phyloP scores from a whole-genome alignment of 768 basidiomycete species.

The Phaeolepiota aurea region DNA sequence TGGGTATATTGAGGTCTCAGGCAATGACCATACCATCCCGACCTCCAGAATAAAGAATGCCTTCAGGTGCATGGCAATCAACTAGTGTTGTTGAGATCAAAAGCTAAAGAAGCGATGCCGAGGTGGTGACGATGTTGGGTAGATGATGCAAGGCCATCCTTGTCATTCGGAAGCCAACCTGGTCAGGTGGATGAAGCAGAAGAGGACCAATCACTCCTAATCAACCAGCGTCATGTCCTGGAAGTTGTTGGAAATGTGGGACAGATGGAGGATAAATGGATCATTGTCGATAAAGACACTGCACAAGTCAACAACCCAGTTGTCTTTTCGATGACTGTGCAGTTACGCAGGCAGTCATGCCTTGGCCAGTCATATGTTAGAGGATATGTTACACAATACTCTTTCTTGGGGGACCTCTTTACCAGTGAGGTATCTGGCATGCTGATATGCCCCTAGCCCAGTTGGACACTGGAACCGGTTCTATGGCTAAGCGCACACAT shows the following conservation, averaged over 20 bases:
- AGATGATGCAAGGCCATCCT: slow-evolving; percentile 13
- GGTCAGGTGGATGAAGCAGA: slow-evolving; percentile 32
- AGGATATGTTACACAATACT: too few species aligned
- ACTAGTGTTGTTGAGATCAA: slow-evolving; percentile 78
- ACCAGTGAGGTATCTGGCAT: too few species aligned
- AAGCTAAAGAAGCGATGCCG: slow-evolving; percentile 78
- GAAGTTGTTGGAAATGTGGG: slow-evolving; percentile 62
- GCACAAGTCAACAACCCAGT: too few species aligned
- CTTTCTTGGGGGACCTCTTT: too few species aligned
- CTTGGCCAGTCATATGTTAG: too few species aligned
- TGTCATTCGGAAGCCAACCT: slow-evolving; percentile 15
- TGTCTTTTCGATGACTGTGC: too few species aligned
- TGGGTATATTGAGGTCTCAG: slow-evolving; percentile 75
- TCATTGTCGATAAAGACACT: too few species aligned
- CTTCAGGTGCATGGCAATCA: slow-evolving; percentile 63
- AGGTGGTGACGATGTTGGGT: slow-evolving; percentile 78
- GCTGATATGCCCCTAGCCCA: too few species aligned
- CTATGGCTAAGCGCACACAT: too few species aligned
- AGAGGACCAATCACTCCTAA: slow-evolving; percentile 66
- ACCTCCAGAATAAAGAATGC: slow-evolving; percentile 86
- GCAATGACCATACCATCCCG: slow-evolving; percentile 82
- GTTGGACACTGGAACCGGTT: too few species aligned
- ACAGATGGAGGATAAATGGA: slow-evolving; percentile 49
- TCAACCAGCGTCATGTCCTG: slow-evolving; percentile 52
- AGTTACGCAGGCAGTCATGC: too few species aligned